phyloP scores from a whole-genome alignment of 2,329 filamentous ascomycete species.

The Scytalidium lignicola region DNA sequence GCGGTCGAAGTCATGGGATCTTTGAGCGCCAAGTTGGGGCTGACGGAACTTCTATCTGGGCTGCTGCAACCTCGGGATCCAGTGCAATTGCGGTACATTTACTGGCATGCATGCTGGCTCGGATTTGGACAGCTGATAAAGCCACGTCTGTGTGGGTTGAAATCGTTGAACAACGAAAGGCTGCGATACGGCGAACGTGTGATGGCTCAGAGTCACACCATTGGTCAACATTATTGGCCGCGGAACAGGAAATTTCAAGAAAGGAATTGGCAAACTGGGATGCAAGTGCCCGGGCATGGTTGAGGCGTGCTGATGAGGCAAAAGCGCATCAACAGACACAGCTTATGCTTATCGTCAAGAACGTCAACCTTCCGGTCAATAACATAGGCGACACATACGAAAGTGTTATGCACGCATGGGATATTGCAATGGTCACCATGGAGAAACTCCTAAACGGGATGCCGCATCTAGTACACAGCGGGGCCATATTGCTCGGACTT shows the following conservation, averaged over 20 bases:
- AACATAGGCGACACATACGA: constrained; percentile 18
- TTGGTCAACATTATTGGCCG: neutral
- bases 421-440: constrained; percentile 18
- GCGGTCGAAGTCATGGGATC: constrained; percentile 10
- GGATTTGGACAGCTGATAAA: constrained; percentile 18
- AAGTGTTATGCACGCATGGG: constrained; percentile 28
- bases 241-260: constrained; percentile 16
- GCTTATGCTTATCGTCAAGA: constrained; percentile 25
- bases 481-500: constrained; percentile 25
- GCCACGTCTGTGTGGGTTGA: constrained; percentile 27
- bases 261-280: constrained; percentile 32
- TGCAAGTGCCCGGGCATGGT: constrained; percentile 33
- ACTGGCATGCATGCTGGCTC: constrained; percentile 27
- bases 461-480: constrained; percentile 19
- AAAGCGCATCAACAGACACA: constrained; percentile 23
- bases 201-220: too few species aligned
- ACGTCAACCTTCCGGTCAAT: constrained; percentile 22
- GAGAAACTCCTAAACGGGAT: constrained; percentile 25
- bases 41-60: constrained; percentile 32
- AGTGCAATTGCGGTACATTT: constrained; percentile 27
- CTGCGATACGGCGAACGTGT: constrained; percentile 3
- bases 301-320: constrained; percentile 26
- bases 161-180: constrained; percentile 16
- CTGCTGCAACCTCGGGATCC: constrained; percentile 30
- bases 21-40: constrained; percentile 20